Evolutionary conservation across 306 rosid genomes (phyloP).

Genomic region (Leucaena leucocephala): DNA sequence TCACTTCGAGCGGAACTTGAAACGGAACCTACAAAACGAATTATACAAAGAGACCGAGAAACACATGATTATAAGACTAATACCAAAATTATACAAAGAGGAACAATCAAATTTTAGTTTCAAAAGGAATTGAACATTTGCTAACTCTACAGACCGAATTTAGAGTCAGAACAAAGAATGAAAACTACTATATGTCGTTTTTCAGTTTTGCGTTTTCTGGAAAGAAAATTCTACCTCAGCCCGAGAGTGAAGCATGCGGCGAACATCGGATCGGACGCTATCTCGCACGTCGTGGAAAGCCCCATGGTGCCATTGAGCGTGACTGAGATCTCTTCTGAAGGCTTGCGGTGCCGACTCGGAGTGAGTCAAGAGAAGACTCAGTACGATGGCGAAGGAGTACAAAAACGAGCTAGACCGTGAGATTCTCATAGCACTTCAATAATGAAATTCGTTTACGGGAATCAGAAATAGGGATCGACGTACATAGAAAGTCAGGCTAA

Average conservation of each 20-base stretch:
- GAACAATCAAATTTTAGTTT: constrained; percentile 1
- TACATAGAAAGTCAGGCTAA: not conserved
- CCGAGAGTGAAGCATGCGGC: constrained; percentile 94
- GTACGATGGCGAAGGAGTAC: constrained; percentile 29
- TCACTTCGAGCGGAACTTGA: constrained; percentile 96
- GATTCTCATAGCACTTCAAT: constrained; percentile 35
- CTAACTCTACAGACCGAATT: not conserved
- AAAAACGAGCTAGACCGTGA: constrained; percentile 27
- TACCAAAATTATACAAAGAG: not conserved
- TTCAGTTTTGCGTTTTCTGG: not conserved
- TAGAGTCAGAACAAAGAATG: not conserved
- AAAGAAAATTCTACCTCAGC: constrained; percentile 68
- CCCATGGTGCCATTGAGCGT: constrained; percentile 94
- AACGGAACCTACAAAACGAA: constrained; percentile 70
- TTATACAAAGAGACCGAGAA: not conserved
- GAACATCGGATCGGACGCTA: constrained; percentile 77
- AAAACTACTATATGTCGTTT: not conserved
- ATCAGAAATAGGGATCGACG: not conserved
- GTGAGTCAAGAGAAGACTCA: constrained; percentile 52
- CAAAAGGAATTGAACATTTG: not conserved
- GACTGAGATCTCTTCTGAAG: constrained; percentile 70
- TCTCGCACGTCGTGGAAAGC: constrained; percentile 93
- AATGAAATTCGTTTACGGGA: constrained; percentile 11
- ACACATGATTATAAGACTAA: not conserved
- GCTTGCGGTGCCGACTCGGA: constrained; percentile 82